These are phyloP conservation scores for Tolypocladium amazonense DNA, from an alignment of 2,329 filamentous ascomycete species.

Conservation along the genomic window DNA sequence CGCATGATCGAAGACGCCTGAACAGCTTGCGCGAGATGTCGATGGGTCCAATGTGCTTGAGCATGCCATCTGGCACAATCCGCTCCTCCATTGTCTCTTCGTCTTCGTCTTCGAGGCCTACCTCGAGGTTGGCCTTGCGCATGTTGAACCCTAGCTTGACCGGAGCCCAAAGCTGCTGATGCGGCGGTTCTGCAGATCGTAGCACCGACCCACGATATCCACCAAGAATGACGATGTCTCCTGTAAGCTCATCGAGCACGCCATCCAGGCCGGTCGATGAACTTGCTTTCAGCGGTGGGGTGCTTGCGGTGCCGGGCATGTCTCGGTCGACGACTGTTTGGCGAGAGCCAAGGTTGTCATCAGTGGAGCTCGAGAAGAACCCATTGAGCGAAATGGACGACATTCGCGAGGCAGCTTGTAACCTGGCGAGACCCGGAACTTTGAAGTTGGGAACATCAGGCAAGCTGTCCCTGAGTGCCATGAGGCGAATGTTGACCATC, in stretches of 20 bases:
- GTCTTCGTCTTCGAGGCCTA: constrained; percentile 71
- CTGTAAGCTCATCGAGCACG: constrained; percentile 57
- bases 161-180: constrained; percentile 88
- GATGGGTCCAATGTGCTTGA: constrained; percentile 84
- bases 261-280: constrained; percentile 33
- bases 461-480: constrained; percentile 81
- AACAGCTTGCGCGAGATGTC: constrained; percentile 79
- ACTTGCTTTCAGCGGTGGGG: neutral
- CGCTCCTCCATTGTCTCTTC: constrained; percentile 73
- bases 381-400: constrained; percentile 21
- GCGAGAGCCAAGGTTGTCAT: constrained; percentile 12
- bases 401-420: constrained; percentile 23
- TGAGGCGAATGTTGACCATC: constrained; percentile 80
- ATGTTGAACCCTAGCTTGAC: constrained; percentile 89
- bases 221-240: constrained; percentile 80
- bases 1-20: constrained; percentile 62
- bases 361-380: constrained; percentile 16
- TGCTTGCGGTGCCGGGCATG: neutral
- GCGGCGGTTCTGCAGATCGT: constrained; percentile 67
- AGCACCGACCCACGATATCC: constrained; percentile 88
- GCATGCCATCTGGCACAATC: constrained; percentile 79
- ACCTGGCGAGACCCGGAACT: constrained; percentile 50
- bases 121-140: constrained; percentile 81
- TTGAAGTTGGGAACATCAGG: constrained; percentile 72
- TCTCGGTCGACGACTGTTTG: constrained; percentile 11